Percentiles rank a stretch among this genome's conserved stretches.
Evolutionary conservation across 2,329 filamentous ascomycete species (phyloP).

Genomic region (Macrophomina tecta): DNA sequence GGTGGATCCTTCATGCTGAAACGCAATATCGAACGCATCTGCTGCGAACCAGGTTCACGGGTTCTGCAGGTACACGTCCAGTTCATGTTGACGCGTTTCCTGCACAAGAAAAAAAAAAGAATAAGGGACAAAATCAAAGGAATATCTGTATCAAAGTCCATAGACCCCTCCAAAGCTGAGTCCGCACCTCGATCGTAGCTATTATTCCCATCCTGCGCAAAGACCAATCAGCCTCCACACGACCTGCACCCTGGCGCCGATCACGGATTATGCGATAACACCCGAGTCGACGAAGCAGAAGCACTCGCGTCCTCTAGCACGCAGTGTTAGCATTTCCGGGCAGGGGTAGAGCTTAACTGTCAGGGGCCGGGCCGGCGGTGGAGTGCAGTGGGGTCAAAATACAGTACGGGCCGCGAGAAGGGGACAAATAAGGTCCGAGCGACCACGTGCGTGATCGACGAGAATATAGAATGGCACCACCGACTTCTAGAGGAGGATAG

Average conservation of each 20-base stretch:
- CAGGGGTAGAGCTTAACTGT: constrained; percentile 11
- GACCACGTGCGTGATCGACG: constrained; percentile 15
- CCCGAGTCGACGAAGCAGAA: too few species aligned
- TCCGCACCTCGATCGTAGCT: too few species aligned
- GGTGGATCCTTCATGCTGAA: constrained; percentile 14
- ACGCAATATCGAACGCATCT: constrained; percentile 14
- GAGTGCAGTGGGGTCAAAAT: not conserved
- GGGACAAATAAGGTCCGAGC: constrained; percentile 5
- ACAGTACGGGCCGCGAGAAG: not conserved
- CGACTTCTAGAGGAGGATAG: not conserved
- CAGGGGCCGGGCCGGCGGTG: constrained; percentile 19
- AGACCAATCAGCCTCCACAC: too few species aligned
- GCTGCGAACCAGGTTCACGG: constrained; percentile 6
- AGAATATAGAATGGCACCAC: not conserved
- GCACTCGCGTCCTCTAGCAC: not conserved
- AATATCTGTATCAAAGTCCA: too few species aligned
- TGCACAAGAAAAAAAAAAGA: too few species aligned
- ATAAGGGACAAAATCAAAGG: too few species aligned
- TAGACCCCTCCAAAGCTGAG: too few species aligned
- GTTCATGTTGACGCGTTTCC: too few species aligned
- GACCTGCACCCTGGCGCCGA: too few species aligned
- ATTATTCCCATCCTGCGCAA: too few species aligned
- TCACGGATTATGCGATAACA: too few species aligned
- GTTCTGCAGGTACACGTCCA: not conserved
- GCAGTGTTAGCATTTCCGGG: not conserved